These are phyloP conservation scores for Sarocladium strictum DNA, from an alignment of 2,329 filamentous ascomycete genomes.

Conservation along the genomic window DNA sequence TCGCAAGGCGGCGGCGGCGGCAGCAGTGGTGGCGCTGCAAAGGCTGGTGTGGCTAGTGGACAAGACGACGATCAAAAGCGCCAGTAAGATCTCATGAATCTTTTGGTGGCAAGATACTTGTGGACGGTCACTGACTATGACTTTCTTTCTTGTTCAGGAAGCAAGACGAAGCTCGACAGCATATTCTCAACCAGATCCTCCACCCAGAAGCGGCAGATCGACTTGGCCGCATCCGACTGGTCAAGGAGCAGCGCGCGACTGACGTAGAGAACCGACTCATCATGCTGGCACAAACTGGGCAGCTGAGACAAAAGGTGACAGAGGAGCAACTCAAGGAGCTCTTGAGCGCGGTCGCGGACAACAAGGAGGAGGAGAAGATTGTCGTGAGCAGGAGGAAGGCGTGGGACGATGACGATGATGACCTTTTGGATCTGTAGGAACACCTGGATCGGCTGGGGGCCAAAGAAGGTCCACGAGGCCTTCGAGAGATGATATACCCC, in stretches of 20 bases:
- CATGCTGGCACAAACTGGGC: constrained; percentile 81
- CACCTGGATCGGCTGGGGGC: background rate
- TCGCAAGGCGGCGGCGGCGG: constrained; percentile 53
- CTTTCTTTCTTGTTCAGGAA: constrained; percentile 25
- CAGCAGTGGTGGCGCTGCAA: constrained; percentile 31
- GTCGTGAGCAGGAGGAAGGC: constrained; percentile 78
- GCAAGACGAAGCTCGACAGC: constrained; percentile 64
- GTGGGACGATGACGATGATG: constrained; percentile 79
- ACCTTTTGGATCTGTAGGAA: constrained; percentile 57
- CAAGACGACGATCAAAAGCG: constrained; percentile 56
- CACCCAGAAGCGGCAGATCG: constrained; percentile 90
- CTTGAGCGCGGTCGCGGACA: constrained; percentile 76
- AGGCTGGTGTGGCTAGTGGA: constrained; percentile 26
- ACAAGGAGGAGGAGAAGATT: constrained; percentile 74
- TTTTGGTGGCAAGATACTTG: too few species aligned
- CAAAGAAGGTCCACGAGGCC: background rate
- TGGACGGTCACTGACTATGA: constrained; percentile 15
- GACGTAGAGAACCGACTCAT: constrained; percentile 93
- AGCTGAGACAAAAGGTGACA: constrained; percentile 80
- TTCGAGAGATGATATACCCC: background rate
- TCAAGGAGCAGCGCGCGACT: constrained; percentile 84
- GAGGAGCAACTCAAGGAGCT: constrained; percentile 93
- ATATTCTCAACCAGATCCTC: constrained; percentile 86
- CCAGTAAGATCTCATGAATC: constrained; percentile 31
- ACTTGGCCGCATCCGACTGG: constrained; percentile 86